Conservation (phyloP, 2,329 filamentous ascomycete species). For the Periglandula ipomoeae region DNA sequence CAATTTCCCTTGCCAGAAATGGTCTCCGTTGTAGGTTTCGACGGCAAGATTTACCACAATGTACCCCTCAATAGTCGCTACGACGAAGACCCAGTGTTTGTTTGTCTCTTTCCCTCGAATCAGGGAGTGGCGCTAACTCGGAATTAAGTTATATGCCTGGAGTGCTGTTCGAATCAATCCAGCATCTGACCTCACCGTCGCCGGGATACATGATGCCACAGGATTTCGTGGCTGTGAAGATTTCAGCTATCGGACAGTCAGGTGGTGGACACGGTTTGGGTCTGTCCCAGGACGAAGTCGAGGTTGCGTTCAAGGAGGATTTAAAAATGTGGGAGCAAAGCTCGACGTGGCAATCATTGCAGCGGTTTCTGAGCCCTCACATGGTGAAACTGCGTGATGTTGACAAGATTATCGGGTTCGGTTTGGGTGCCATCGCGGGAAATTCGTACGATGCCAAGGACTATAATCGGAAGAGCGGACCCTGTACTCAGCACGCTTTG, state of each 20-base stretch:
- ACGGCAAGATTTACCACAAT: neutral
- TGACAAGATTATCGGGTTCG: conserved; percentile 6
- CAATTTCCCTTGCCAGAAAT: neutral
- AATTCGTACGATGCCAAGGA: neutral
- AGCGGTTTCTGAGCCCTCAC: neutral
- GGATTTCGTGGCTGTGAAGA: neutral
- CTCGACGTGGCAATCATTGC: neutral
- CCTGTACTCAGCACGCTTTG: conserved; percentile 5
- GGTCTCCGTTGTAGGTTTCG: neutral
- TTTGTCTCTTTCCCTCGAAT: neutral
- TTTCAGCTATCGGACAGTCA: neutral
- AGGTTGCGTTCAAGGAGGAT: neutral
- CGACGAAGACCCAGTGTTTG: neutral
- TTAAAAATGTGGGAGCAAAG: neutral
- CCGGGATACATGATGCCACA: neutral
- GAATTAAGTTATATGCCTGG: neutral
- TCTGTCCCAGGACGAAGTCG: neutral
- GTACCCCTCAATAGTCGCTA: neutral
- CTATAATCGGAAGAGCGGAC: neutral
- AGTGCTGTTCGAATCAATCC: neutral
- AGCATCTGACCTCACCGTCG: neutral
- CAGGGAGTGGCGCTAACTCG: no score
- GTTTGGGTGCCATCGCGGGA: neutral
- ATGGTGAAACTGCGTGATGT: neutral
- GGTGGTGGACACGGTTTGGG: neutral